Evolutionary conservation across 73 alveolate species (phyloP).

Genomic region (Tetrahymena borealis): DNA sequence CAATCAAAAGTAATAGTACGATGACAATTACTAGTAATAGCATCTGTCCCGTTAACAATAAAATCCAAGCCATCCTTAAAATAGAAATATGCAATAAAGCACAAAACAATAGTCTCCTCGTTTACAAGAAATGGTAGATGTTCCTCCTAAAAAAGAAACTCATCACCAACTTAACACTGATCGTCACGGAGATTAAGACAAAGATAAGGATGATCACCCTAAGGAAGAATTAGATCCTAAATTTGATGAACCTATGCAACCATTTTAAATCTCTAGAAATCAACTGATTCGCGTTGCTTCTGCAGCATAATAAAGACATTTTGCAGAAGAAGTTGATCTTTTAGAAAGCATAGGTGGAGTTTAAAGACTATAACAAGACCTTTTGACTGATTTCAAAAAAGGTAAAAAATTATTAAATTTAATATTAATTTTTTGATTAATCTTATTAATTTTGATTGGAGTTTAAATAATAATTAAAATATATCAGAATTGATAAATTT

Average conservation of each 20-base stretch:
- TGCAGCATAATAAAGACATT: constrained; percentile 7
- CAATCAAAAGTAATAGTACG: background rate
- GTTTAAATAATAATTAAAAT: no score
- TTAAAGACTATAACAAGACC: constrained; percentile 30
- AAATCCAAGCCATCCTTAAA: no score
- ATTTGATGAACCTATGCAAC: background rate
- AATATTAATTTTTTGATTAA: no score
- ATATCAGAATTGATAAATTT: no score
- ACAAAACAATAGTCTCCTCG: no score
- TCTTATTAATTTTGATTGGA: no score
- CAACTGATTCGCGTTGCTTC: constrained; percentile 14
- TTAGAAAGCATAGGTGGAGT: constrained; percentile 56
- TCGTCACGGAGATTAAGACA: background rate
- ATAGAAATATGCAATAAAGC: no score
- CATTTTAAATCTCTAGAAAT: background rate
- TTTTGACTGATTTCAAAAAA: constrained; percentile 26
- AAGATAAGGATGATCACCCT: background rate
- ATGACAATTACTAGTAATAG: background rate
- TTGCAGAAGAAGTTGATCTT: constrained; percentile 48
- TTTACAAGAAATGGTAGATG: no score
- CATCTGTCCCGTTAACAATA: background rate
- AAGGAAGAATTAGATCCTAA: background rate
- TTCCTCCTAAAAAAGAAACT: background rate
- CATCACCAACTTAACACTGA: background rate
- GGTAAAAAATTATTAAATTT: constrained; percentile 4